Base-by-base conservation (phyloP, 2,329 filamentous ascomycete genomes). In the Beauveria sp. region DNA sequence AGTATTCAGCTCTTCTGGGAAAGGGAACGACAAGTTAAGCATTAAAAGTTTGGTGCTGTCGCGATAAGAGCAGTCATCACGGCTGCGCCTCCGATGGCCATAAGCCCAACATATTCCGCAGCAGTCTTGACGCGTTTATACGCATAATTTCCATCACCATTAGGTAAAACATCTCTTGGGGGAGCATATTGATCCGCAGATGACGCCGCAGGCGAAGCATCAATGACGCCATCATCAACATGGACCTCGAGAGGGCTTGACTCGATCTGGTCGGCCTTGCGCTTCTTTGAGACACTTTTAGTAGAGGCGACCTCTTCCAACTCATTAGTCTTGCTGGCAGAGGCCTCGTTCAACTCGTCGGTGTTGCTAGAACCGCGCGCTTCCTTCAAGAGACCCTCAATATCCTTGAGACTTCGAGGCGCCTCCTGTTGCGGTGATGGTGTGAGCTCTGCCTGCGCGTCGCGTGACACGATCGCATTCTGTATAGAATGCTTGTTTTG, bases 41-140 rank as follows among this genome's bases (percentile, higher is more conserved):
- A 49, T 66, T 46, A 71, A 20, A 70, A 62, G 1, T 60, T 62
- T 3, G 74, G 74, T 3, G 74, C 74, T 3, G 73, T 76, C 22
- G 72, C 74, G 56, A 76, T 76, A 42, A 76, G 63, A 3, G 73
- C 74, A 26, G 73, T 73, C 70, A 76, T 71, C 45, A 75, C 74
- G n/a, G 73, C 73, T 8, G 73, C 67, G 22, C 74, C 74, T 8
- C 74, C 74, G 3, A 76, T 65, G 5, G 74, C 71, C 12, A 71
- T 73, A 43, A 71, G 73, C 9, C 74, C 72, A 26, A 75, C 64
- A 0, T 69, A 70, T 56, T 76, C 74, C 4, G 72, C 74, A 47
- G 70, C 70, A 52, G 69, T 70, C 14, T 71, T 70, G 47, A 75
- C 62, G 6, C 73, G 70, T 53, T 75, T 76, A 6, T 38, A 56